Evolutionary conservation across 1,284 basidiomycete genomes (phyloP), one percentile per base, ranked within the genome.

Genomic region (Ustilago loliicola): DNA sequence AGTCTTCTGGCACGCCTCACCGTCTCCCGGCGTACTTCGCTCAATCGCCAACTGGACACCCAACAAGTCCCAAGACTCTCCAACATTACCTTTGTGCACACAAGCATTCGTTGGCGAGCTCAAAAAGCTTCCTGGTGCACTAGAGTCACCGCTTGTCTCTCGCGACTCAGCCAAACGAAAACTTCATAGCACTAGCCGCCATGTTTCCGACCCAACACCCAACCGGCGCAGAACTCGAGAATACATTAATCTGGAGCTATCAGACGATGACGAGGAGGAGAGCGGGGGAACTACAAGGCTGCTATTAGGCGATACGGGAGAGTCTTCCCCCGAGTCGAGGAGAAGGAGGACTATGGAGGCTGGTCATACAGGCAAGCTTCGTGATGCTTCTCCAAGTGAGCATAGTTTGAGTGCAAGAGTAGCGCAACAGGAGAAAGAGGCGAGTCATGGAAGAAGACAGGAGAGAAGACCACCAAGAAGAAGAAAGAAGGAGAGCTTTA

Each of bases 1-100:
- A 60, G 76, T 78, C 13, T 78, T 75, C 56, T 78, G 76, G 76
- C 76, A 78, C 21, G 66, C 72, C 21, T 78, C 76, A 3, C 76
- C 76, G 17, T 78, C 76, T 3, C 76, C 76, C 1, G 62, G 68
- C 17, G 54, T 78, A 2, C 71, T 77, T 17, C 63, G 66, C 21
- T 67, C 70, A 1, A 53, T 72, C 7, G 47, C 52, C 59, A 67
- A 54, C 32, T 68, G 76, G 64, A 70, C 71, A 15, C 67, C 76
- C 1, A 66, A 29, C 55, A 68, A 68, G 45, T 63, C 65, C n/a
- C 76, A 71, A 30, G 72, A 75, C 2, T 78, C 76, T 3, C 76
- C 76, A 8, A 75, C 66, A 0, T 21, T 75, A 15, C 76, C 76
- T 3, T 50, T 78, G 4, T 71, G 76, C 36, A 78, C 76, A 45